A percentile compares a stretch with the other conserved stretches of the same genome.
Conservation (phyloP, 208 protist species). For the Endotrypanum monterogeii region DNA sequence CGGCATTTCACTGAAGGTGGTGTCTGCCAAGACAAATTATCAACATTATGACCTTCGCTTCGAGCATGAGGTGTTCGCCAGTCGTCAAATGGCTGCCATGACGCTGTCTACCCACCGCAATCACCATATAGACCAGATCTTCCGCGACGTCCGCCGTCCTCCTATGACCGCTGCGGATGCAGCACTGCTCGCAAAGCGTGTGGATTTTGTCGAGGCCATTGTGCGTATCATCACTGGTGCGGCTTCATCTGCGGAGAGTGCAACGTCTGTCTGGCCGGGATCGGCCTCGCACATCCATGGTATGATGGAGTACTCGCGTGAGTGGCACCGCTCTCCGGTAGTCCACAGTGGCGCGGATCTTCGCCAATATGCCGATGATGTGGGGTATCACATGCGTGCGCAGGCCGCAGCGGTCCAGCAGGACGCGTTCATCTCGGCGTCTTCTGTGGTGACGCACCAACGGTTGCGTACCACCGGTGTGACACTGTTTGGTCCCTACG, state of each 20-base stretch:
- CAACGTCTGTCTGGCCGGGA: slow-evolving; percentile 37
- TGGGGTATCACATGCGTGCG: slow-evolving; percentile 58
- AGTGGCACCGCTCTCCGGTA: slow-evolving; percentile 51
- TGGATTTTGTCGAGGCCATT: slow-evolving; percentile 70
- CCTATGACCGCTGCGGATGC: slow-evolving; percentile 28
- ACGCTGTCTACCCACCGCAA: slow-evolving; percentile 70
- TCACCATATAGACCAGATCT: slow-evolving; percentile 62
- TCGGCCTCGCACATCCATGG: slow-evolving; percentile 58
- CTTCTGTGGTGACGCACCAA: slow-evolving; percentile 26
- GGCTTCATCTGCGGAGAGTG: neutral
- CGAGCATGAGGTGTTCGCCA: slow-evolving; percentile 87
- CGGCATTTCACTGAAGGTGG: slow-evolving; percentile 53
- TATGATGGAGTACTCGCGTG: slow-evolving; percentile 46
- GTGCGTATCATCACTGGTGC: slow-evolving; percentile 38
- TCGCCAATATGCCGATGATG: slow-evolving; percentile 38
- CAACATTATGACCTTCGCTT: slow-evolving; percentile 83
- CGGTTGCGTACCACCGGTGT: slow-evolving; percentile 37
- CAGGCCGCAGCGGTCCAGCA: slow-evolving; percentile 26
- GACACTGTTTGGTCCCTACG: slow-evolving; percentile 61
- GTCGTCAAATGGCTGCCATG: slow-evolving; percentile 63
- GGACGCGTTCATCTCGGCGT: slow-evolving; percentile 8
- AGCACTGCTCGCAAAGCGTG: slow-evolving; percentile 35
- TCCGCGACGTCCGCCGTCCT: slow-evolving; percentile 46
- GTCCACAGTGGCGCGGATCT: slow-evolving; percentile 33
- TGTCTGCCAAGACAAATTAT: slow-evolving; percentile 75